Percentiles rank a stretch among this genome's conserved stretches.
Evolutionary conservation across 306 rosid genomes (phyloP).

Genomic region (Lathyrus tuberosus): DNA sequence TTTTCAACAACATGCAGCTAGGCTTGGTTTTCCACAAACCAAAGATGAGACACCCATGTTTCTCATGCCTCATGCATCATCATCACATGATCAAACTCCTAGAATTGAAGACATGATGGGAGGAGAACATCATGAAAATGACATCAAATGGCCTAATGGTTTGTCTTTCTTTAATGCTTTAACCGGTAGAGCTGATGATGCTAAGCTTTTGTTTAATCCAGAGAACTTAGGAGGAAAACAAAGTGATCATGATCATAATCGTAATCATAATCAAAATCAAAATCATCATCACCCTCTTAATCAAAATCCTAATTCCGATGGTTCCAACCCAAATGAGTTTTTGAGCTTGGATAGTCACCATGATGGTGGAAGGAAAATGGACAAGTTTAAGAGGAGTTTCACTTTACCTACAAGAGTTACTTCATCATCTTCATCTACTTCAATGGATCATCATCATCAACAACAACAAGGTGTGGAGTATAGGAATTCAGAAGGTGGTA

Average conservation of each 20-base stretch:
- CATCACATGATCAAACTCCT: constrained; percentile 46
- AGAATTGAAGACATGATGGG: constrained; percentile 79
- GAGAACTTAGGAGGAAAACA: constrained; percentile 65
- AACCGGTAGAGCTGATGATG: constrained; percentile 76
- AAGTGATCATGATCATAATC: constrained; percentile 40
- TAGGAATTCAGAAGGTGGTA: constrained; percentile 70
- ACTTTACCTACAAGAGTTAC: constrained; percentile 83
- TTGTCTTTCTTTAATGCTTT: constrained; percentile 87
- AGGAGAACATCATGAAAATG: constrained; percentile 72
- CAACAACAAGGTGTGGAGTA: constrained; percentile 61
- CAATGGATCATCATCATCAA: constrained; percentile 73
- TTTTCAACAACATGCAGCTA: constrained; percentile 59
- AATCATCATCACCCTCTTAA: constrained; percentile 34
- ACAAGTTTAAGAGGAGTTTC: constrained; percentile 81
- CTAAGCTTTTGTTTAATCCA: constrained; percentile 80
- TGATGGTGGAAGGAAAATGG: constrained; percentile 66
- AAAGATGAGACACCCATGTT: constrained; percentile 82
- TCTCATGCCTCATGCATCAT: constrained; percentile 69
- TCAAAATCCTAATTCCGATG: constrained; percentile 51
- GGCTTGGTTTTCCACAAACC: constrained; percentile 67
- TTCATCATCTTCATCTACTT: constrained; percentile 84
- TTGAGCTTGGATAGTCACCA: constrained; percentile 89
- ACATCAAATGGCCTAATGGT: constrained; percentile 95
- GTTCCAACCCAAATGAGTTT: constrained; percentile 62
- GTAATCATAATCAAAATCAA: constrained; percentile 36